Base-by-base conservation (phyloP, 495 filamentous ascomycete genomes). In the Bryoglossum gracile region DNA sequence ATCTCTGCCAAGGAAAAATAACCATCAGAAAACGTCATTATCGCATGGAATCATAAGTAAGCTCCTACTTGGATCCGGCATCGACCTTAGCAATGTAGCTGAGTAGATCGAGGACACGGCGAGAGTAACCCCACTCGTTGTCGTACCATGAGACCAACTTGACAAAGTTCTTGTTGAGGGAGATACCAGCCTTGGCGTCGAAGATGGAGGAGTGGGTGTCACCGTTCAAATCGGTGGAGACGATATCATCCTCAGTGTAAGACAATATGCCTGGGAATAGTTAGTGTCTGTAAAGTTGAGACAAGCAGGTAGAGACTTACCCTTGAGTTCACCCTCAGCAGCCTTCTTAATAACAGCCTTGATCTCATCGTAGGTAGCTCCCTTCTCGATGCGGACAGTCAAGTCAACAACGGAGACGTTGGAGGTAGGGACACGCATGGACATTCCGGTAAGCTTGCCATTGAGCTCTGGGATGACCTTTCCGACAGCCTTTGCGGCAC, bases 371-470 rank as follows among this genome's bases (percentile, higher is more conserved):
- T 97, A 97, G 63, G 69, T 68, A 61, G 86, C 90, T 47, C 68
- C 64, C 79, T 95, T 97, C 83, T 95, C 86, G 63, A 89, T 73
- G 62, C 91, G 90, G 83, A 73, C 78, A 59, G 92, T 98, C 64
- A 98, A 74, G 76, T 98, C 92, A 62, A 98, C 94, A 67, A 98
- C 92, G 54, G 92, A 98, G 69, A 98, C 92, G 77, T 98, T 97
- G 77, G 88, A 72, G 63, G 92, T 97, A 46, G 92, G 92, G 37
- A 98, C 91, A 83, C 92, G 92, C 86, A 98, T 89, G 61, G 94
- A 75, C 92, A 98, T 95, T 72, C 92, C 92, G 57, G 92, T 98
- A 56, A 98, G 88, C 84, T 98, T 98, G 80, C 92, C 92, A 74
- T 98, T 97, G 51, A 98, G 79, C 48, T 77, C 70, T 48, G 92